Evolutionary conservation across 352 stramenopile genomes (phyloP), one percentile per base, ranked within the genome.

Genomic region (Phytophthora meadii): DNA sequence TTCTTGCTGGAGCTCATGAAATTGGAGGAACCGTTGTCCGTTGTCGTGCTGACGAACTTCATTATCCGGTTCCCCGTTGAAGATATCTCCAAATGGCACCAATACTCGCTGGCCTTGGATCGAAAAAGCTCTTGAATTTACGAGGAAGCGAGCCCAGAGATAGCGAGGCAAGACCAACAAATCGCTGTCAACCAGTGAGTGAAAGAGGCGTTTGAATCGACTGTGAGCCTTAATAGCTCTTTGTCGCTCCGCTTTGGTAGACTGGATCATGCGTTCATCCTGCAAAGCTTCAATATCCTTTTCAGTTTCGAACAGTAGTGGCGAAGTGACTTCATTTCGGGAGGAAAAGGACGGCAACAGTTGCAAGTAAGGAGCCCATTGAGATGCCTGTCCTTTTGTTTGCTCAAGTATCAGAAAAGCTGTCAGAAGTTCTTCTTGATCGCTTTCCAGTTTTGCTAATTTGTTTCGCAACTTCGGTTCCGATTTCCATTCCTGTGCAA

Each of bases 1-100:
- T n/a, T 52, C 28, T 19, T 54, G 36, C 1, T 73, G 49, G 7
- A 93, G 61, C 45, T 68, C 51, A 49, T 93, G 87, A 28, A 84
- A 92, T 6, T 82, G 25, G 1, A 94, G 68, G 15, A 94, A 93
- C 17, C 71, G 72, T 14, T 76, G 68, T 12, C 79, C 84, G 15
- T 87, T 86, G 27, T 77, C 68, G 32, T 72, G 60, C 3, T 32
- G 27, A 1, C 74, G 61, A 30, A 49, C 12, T 17, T 70, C 40
- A 3, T 61, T 59, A 39, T 94, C 79, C 0, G 70, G 37, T 32
- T 82, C 48, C 19, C 89, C 91, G 53, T 97, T 97, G 59, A 96
- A 94, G 24, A 97, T 76, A 56, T 97, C 90, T 2, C 83, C 90
- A 67, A 96, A 93, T 14, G 90, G 91, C n/a, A 94, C 87, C 14